These are phyloP conservation scores for Geotrichum phurueaensis DNA, from an alignment of 1,139 yeast species.

Conservation along the genomic window DNA sequence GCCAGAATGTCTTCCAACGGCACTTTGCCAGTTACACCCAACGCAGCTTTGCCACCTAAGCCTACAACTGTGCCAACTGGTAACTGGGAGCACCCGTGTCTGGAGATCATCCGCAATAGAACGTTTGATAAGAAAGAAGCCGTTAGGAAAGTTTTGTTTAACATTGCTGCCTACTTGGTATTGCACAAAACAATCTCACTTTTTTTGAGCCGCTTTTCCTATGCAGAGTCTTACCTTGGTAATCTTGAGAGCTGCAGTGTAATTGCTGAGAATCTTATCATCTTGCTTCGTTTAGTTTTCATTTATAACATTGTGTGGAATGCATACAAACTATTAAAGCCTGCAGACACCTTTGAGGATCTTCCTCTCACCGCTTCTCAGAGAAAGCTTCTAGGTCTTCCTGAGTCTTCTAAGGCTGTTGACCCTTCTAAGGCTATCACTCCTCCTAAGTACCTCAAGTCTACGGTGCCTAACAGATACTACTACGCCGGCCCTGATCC, in stretches of 20 bases:
- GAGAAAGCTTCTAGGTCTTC: slow-evolving; percentile 41
- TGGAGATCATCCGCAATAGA: slow-evolving; percentile 23
- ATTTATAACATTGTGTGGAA: slow-evolving; percentile 38
- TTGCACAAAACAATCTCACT: neutral
- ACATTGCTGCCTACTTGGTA: slow-evolving; percentile 25
- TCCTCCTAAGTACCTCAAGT: slow-evolving; percentile 31
- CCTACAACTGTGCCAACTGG: slow-evolving; percentile 25
- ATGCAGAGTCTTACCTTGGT: neutral
- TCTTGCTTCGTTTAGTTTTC: slow-evolving; percentile 24
- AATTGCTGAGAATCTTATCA: neutral
- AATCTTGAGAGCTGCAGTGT: neutral
- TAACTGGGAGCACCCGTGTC: slow-evolving; percentile 28
- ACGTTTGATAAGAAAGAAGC: slow-evolving; percentile 37
- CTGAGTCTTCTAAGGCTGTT: slow-evolving; percentile 24
- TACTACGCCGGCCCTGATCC: slow-evolving; percentile 18
- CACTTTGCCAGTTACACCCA: slow-evolving; percentile 3
- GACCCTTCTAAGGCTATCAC: slow-evolving; percentile 18
- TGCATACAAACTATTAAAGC: slow-evolving; percentile 34
- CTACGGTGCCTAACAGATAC: slow-evolving; percentile 27
- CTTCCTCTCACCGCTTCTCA: slow-evolving; percentile 40
- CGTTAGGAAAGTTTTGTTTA: slow-evolving; percentile 34
- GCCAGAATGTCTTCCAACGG: slow-evolving; percentile 2
- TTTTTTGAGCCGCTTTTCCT: neutral
- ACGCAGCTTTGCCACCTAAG: slow-evolving; percentile 9
- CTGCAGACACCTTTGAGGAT: slow-evolving; percentile 39